Conservation (phyloP, 2,329 filamentous ascomycete species). For the Penicillium concentricum region DNA sequence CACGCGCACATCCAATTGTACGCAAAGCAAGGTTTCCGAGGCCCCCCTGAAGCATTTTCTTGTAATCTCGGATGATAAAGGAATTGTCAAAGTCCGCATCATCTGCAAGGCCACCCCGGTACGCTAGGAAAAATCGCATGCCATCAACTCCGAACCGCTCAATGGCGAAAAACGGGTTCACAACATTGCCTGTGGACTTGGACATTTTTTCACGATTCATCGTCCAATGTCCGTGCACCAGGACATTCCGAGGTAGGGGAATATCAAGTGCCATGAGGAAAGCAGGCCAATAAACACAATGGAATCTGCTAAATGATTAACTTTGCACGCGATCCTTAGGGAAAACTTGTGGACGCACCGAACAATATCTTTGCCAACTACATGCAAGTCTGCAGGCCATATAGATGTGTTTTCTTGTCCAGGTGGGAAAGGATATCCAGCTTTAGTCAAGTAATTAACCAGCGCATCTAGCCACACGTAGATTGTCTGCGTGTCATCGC, state of each 20-base stretch:
- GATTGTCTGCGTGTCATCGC: slow-evolving; percentile 81
- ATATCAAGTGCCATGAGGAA: slow-evolving; percentile 86
- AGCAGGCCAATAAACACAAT: slow-evolving; percentile 97
- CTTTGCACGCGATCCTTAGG: slow-evolving; percentile 5
- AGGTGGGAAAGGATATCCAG: slow-evolving; percentile 75
- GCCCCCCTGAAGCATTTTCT: slow-evolving; percentile 71
- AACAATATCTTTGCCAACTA: slow-evolving; percentile 95
- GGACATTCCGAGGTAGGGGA: slow-evolving; percentile 72
- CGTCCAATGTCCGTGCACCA: slow-evolving; percentile 95
- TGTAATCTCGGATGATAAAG: slow-evolving; percentile 72
- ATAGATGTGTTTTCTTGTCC: slow-evolving; percentile 61
- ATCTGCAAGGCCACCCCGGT: slow-evolving; percentile 71
- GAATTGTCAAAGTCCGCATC: slow-evolving; percentile 86
- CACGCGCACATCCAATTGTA: slow-evolving; percentile 65
- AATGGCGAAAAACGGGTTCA: slow-evolving; percentile 89
- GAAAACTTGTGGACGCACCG: slow-evolving; percentile 46
- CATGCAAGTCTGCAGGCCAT: slow-evolving; percentile 90
- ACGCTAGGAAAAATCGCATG: slow-evolving; percentile 84
- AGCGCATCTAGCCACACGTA: slow-evolving; percentile 98
- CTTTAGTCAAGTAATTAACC: slow-evolving; percentile 86
- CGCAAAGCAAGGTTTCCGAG: slow-evolving; percentile 79
- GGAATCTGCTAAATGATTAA: slow-evolving; percentile 58
- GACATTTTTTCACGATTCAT: slow-evolving; percentile 92
- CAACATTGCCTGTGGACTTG: slow-evolving; percentile 91
- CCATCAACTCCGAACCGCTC: slow-evolving; percentile 84